These are phyloP conservation scores for Lycium ferocissimum DNA, from an alignment of 257 asterid species.

Conservation along the genomic window DNA sequence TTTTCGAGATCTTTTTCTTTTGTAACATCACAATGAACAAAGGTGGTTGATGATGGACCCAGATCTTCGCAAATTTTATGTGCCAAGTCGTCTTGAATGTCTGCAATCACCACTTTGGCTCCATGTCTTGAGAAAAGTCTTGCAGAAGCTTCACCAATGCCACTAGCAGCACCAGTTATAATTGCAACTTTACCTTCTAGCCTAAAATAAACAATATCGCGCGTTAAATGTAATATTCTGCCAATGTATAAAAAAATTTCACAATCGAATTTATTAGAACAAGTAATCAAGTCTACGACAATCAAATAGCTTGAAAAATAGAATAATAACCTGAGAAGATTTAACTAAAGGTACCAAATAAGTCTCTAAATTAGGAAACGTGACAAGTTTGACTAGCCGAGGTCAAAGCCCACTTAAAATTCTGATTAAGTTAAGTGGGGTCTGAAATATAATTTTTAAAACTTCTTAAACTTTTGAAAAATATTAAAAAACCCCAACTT, in stretches of 20 bases:
- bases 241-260: too few relatives aligned
- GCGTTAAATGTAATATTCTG: neutral
- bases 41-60: conserved; percentile 32
- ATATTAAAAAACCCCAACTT: too few relatives aligned
- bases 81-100: conserved; percentile 45
- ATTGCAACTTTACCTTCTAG: conserved; percentile 61
- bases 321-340: too few relatives aligned
- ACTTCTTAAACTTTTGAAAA: too few relatives aligned
- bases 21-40: conserved; percentile 37
- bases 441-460: too few relatives aligned
- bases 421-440: too few relatives aligned
- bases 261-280: neutral
- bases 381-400: too few relatives aligned
- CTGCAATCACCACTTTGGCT: conserved; percentile 58
- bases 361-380: too few relatives aligned
- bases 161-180: conserved; percentile 63
- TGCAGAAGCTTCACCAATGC: conserved; percentile 60
- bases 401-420: too few relatives aligned
- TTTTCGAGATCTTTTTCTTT: conserved; percentile 27
- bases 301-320: too few relatives aligned
- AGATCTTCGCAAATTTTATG: conserved; percentile 34
- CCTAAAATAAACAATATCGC: conserved; percentile 24
- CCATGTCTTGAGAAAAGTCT: conserved; percentile 46
- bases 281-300: too few relatives aligned
- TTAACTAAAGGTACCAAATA: too few relatives aligned